Conservation (phyloP, 2,329 filamentous ascomycete genomes). For the Trichoderma sp. region DNA sequence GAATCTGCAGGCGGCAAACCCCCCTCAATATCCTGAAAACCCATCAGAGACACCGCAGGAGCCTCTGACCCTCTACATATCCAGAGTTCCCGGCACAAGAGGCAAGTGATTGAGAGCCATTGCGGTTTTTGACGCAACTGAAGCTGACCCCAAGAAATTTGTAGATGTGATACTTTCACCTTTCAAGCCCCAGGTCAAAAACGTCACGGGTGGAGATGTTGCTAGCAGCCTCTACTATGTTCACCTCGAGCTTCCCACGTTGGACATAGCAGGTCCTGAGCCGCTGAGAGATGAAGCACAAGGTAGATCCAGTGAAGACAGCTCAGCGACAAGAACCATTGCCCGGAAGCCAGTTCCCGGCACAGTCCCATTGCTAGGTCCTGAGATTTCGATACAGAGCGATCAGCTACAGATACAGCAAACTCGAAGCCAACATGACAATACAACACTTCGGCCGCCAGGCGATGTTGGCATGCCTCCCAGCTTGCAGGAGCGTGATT, state of each 20-base stretch:
- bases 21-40: conserved; percentile 80
- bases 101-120: conserved; percentile 64
- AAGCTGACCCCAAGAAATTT: conserved; percentile 28
- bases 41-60: conserved; percentile 68
- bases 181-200: conserved; percentile 83
- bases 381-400: conserved; percentile 30
- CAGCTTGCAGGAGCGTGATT: conserved; percentile 28
- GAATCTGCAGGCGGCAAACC: conserved; percentile 79
- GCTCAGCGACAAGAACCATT: conserved; percentile 48
- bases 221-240: conserved; percentile 88
- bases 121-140: background rate
- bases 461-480: conserved; percentile 29
- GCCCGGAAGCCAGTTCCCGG: conserved; percentile 55
- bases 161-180: conserved; percentile 90
- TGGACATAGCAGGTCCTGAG: conserved; percentile 47
- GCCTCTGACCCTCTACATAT: conserved; percentile 84
- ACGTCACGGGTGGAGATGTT: conserved; percentile 85
- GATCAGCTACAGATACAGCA: background rate
- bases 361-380: conserved; percentile 33
- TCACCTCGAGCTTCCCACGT: conserved; percentile 63
- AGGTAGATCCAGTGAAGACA: conserved; percentile 49
- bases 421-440: background rate
- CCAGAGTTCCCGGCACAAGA: conserved; percentile 86
- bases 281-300: conserved; percentile 36
- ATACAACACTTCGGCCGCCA: background rate